Percentiles rank a stretch among this genome's conserved stretches.
These are phyloP conservation scores for Plectosphaerella cucumerina DNA, from an alignment of 2,329 filamentous ascomycete species.

Conservation along the genomic window DNA sequence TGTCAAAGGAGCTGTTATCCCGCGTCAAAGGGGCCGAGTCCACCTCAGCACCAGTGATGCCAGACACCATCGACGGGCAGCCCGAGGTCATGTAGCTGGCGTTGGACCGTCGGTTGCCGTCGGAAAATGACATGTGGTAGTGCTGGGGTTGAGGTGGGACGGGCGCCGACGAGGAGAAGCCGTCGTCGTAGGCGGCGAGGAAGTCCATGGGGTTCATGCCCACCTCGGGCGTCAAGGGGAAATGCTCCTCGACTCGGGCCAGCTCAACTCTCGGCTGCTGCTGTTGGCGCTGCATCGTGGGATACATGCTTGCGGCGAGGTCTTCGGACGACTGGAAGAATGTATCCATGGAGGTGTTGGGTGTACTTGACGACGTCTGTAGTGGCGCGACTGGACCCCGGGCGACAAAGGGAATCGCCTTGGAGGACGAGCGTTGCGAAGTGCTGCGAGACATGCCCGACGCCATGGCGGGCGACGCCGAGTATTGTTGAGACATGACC, in stretches of 20 bases:
- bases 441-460: slow-evolving; percentile 25
- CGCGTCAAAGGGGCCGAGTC: slow-evolving; percentile 32
- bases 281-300: slow-evolving; percentile 19
- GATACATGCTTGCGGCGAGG: slow-evolving; percentile 15
- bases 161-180: slow-evolving; percentile 18
- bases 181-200: slow-evolving; percentile 24
- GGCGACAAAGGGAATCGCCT: slow-evolving; percentile 32
- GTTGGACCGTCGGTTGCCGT: slow-evolving; percentile 11
- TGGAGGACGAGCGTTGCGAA: slow-evolving; percentile 34
- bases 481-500: slow-evolving; percentile 27
- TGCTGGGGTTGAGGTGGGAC: slow-evolving; percentile 12
- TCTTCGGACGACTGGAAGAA: slow-evolving; percentile 27
- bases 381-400: slow-evolving; percentile 28
- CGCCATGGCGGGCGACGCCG: slow-evolving; percentile 9
- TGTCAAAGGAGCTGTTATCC: slow-evolving; percentile 33
- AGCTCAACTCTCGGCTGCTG: slow-evolving; percentile 14
- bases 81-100: slow-evolving; percentile 26
- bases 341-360: slow-evolving; percentile 20
- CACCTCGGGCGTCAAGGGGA: slow-evolving; percentile 16
- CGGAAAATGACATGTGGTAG: slow-evolving; percentile 15
- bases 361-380: slow-evolving; percentile 14
- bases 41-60: slow-evolving; percentile 31
- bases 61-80: slow-evolving; percentile 40
- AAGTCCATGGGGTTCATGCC: slow-evolving; percentile 35
- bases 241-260: slow-evolving; percentile 31